These are phyloP conservation scores for Saururus chinensis DNA, from an alignment of 164 flowering plant species.

Conservation along the genomic window DNA sequence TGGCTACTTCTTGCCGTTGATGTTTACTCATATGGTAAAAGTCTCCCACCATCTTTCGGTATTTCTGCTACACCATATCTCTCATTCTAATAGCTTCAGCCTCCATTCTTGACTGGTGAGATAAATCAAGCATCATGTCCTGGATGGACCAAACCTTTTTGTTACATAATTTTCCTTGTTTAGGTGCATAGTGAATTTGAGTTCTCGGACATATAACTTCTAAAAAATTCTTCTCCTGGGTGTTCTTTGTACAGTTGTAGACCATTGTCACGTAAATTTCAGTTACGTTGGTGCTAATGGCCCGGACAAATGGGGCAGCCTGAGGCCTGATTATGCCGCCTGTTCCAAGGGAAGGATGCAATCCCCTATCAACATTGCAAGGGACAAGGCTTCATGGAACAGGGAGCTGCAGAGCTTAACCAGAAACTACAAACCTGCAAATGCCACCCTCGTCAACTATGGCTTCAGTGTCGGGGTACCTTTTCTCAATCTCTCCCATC, in stretches of 20 bases:
- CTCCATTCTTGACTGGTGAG: too few species aligned
- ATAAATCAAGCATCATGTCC: not conserved
- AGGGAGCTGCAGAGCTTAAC: conserved; percentile 19
- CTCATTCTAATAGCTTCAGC: too few species aligned
- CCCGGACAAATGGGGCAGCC: conserved; percentile 42
- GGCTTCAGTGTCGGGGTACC: conserved; percentile 6
- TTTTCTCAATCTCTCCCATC: not conserved
- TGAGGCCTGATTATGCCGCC: conserved; percentile 15
- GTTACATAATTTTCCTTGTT: not conserved
- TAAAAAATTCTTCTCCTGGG: not conserved
- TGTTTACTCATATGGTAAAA: not conserved
- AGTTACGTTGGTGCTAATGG: conserved; percentile 15
- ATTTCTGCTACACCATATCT: too few species aligned
- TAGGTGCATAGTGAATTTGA: too few species aligned
- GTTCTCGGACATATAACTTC: too few species aligned
- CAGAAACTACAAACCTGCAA: conserved; percentile 30
- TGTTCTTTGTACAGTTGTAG: not conserved
- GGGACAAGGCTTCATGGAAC: conserved; percentile 4
- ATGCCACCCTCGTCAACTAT: conserved; percentile 39
- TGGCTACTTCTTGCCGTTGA: not conserved
- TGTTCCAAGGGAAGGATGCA: conserved; percentile 38
- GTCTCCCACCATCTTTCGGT: too few species aligned
- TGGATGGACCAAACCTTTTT: not conserved
- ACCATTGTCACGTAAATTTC: not conserved
- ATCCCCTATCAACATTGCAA: conserved; percentile 44